These are phyloP conservation scores for Dioszegia crocea DNA, from an alignment of 768 basidiomycete genomes.

Conservation along the genomic window DNA sequence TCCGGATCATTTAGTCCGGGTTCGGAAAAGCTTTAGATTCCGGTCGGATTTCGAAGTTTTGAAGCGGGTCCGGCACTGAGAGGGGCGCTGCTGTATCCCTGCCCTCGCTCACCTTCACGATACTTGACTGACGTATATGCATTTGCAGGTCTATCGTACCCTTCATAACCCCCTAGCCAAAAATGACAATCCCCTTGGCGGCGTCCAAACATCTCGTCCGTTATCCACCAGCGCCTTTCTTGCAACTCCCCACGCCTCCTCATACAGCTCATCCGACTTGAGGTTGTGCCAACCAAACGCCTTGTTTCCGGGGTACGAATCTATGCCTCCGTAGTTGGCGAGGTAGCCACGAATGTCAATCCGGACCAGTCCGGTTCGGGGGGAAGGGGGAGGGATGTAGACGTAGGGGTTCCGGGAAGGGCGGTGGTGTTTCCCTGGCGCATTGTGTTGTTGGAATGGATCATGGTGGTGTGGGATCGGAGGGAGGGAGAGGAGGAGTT, in stretches of 20 bases:
- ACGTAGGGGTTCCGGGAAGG: constrained; percentile 2
- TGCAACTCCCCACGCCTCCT: constrained; percentile 7
- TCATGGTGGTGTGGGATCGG: constrained; percentile 5
- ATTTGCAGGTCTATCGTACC: background rate
- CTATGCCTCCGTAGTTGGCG: background rate
- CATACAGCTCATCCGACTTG: constrained; percentile 5
- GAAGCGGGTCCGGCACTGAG: too few relatives aligned
- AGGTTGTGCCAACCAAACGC: constrained; percentile 8
- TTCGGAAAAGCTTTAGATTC: too few relatives aligned
- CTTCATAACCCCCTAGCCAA: background rate
- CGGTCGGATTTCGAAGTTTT: too few relatives aligned
- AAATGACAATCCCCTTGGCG: background rate
- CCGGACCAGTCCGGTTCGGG: constrained; percentile 1
- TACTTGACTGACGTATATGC: too few relatives aligned
- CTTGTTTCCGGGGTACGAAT: background rate
- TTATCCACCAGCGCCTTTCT: background rate
- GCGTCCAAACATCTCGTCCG: constrained; percentile 2
- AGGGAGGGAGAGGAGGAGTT: constrained; percentile 6
- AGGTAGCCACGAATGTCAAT: constrained; percentile 1
- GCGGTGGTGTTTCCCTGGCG: constrained; percentile 2
- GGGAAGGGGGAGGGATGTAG: constrained; percentile 3
- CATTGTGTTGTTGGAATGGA: background rate
- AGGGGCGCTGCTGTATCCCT: too few relatives aligned
- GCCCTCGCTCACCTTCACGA: too few relatives aligned
- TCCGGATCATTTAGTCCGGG: background rate